Percentiles rank a stretch among this genome's conserved stretches.
Evolutionary conservation across 257 asterid species (phyloP).

Genomic region (Solanum corneliomulleri): DNA sequence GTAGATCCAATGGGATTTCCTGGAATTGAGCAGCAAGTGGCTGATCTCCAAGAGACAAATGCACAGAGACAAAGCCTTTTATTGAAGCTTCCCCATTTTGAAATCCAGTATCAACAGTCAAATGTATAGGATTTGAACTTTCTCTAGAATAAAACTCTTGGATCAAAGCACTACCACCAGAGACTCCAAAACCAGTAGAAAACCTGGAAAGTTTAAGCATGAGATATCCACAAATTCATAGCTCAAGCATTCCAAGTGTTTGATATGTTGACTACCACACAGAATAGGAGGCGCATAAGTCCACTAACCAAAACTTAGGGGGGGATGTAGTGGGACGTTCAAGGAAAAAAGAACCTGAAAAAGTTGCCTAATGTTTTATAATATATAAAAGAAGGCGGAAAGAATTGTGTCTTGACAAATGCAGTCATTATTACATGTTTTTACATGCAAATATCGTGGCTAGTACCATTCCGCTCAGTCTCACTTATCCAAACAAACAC

Average conservation of each 20-base stretch:
- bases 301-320: background rate
- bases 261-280: background rate
- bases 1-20: slow-evolving; percentile 74
- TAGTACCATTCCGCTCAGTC: background rate
- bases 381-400: background rate
- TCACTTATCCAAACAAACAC: background rate
- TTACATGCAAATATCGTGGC: background rate
- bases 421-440: background rate
- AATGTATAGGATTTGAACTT: slow-evolving; percentile 63
- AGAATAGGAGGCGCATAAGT: background rate
- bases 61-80: slow-evolving; percentile 42
- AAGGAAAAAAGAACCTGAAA: background rate
- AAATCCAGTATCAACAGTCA: slow-evolving; percentile 74
- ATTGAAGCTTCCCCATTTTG: slow-evolving; percentile 41
- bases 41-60: slow-evolving; percentile 74
- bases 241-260: background rate
- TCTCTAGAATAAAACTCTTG: slow-evolving; percentile 74
- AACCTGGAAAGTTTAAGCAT: slow-evolving; percentile 33
- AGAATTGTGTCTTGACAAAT: background rate
- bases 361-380: background rate
- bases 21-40: slow-evolving; percentile 92
- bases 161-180: slow-evolving; percentile 72
- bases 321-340: background rate
- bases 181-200: slow-evolving; percentile 73
- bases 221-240: background rate